phyloP scores from a whole-genome alignment of 2,329 filamentous ascomycete genomes.

The Dothideomycetidae sp. region DNA sequence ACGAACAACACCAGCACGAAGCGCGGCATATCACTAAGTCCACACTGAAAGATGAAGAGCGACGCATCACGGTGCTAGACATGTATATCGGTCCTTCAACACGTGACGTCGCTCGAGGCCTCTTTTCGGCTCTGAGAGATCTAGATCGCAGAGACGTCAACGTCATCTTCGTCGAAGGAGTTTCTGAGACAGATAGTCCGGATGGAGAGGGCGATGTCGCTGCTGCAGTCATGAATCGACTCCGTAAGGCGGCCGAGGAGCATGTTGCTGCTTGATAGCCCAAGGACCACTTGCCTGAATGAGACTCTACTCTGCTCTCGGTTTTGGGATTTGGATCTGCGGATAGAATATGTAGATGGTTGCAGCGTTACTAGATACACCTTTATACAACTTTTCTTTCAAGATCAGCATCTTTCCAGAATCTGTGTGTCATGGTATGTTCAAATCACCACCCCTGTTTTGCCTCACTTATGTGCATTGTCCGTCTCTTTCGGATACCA shows the following conservation, averaged over 20 bases:
- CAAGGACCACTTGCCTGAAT: no score
- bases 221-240: slow-evolving; percentile 46
- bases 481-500: slow-evolving; percentile 8
- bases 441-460: no score
- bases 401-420: no score
- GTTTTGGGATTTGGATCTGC: no score
- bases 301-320: no score
- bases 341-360: no score
- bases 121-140: slow-evolving; percentile 78
- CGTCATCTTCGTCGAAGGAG: slow-evolving; percentile 81
- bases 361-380: no score
- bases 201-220: slow-evolving; percentile 63
- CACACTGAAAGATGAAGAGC: neutral
- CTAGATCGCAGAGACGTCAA: slow-evolving; percentile 68
- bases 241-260: slow-evolving; percentile 35
- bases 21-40: slow-evolving; percentile 1
- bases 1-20: slow-evolving; percentile 4
- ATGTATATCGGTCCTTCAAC: slow-evolving; percentile 58
- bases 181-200: slow-evolving; percentile 69
- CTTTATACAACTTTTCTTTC: no score
- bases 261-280: slow-evolving; percentile 12
- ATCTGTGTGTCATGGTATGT: no score
- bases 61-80: slow-evolving; percentile 40
- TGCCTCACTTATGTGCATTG: no score
- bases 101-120: slow-evolving; percentile 62